Base-by-base conservation (phyloP, 192 early-diverging fungal species). In the Spizellomyces sp. region DNA sequence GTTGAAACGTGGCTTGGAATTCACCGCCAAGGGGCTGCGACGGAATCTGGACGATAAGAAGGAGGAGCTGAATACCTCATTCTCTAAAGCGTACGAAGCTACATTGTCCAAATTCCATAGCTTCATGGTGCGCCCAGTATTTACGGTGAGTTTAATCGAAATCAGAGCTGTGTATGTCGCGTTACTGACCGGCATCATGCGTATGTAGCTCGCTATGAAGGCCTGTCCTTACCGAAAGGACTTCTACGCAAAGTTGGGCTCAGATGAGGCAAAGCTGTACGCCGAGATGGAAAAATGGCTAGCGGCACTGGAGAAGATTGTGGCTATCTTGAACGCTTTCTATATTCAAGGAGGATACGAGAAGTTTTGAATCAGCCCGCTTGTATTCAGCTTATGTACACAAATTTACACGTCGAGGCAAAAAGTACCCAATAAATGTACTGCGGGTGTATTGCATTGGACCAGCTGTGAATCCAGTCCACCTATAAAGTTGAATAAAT, bases 141-240 rank as follows among this genome's bases (percentile, higher is more conserved):
- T 85, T 62, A 68, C 81, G 58, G 77, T 82, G 54, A 62, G 75
- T 69, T 19, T 2, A 12, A 5, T 10, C 12, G 10, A 36, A 2
- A 36, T 36, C 27, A 0, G n/a, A 15, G 66, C 3, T 14, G 63
- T 50, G 14, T 64, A 41, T 3, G 4, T 4, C 12, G 21, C 21
- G 12, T 10, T 19, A 1, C 14, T 45, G 41, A 10, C 2, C 12
- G 62, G 27, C 44, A 22, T 17, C 21, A 15, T 21, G 22, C 14
- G 21, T 27, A 71, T 15, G 17, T 67, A 92, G 90, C 65, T 93
- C 52, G 93, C 92, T 8, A 97, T 98, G 95, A 89, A 88, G 74
- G 93, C 93, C 9, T 97, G 95, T 79, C 96, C 96, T 21, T 86
- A 88, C 70, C 93, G 95, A 61, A 86, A 85, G 48, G 89, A 90